Evolutionary conservation across 1,139 yeast genomes (phyloP).

Genomic region (Lodderomyces pseudojiufengensis): DNA sequence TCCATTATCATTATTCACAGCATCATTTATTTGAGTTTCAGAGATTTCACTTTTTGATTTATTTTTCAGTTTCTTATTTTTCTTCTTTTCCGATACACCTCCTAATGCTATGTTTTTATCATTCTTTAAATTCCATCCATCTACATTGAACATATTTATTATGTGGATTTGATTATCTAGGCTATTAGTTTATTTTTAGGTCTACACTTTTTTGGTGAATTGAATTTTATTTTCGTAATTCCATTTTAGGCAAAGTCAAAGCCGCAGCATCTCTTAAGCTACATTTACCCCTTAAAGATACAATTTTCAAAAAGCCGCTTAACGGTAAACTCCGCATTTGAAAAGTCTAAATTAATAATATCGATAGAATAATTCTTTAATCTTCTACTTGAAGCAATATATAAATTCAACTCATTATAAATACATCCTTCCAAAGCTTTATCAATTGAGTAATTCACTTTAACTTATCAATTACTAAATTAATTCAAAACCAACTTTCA

Average conservation of each 20-base stretch:
- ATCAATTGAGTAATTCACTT: too few relatives aligned
- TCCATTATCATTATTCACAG: too few relatives aligned
- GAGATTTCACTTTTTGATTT: constrained; percentile 15
- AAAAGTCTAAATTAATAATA: too few relatives aligned
- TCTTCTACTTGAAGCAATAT: too few relatives aligned
- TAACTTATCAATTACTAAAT: too few relatives aligned
- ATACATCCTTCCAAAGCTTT: too few relatives aligned
- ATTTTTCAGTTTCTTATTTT: constrained; percentile 30
- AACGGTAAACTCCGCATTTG: constrained; percentile 5
- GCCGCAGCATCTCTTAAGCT: neutral
- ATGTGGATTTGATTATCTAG: neutral
- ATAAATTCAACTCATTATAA: too few relatives aligned
- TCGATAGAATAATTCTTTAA: too few relatives aligned
- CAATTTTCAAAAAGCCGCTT: neutral
- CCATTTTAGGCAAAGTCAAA: neutral
- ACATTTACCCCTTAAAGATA: too few relatives aligned
- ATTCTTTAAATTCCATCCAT: constrained; percentile 73
- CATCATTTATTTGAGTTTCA: constrained; percentile 11
- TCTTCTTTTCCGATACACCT: constrained; percentile 30
- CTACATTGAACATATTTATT: constrained; percentile 75
- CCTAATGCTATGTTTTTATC: constrained; percentile 46
- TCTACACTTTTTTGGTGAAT: neutral
- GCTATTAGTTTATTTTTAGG: neutral
- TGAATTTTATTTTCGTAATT: constrained; percentile 1
- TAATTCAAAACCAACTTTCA: too few relatives aligned